Percentiles rank a stretch among this genome's conserved stretches.
Conservation (phyloP, 805 yeast genomes). For the Komagataella populi region DNA sequence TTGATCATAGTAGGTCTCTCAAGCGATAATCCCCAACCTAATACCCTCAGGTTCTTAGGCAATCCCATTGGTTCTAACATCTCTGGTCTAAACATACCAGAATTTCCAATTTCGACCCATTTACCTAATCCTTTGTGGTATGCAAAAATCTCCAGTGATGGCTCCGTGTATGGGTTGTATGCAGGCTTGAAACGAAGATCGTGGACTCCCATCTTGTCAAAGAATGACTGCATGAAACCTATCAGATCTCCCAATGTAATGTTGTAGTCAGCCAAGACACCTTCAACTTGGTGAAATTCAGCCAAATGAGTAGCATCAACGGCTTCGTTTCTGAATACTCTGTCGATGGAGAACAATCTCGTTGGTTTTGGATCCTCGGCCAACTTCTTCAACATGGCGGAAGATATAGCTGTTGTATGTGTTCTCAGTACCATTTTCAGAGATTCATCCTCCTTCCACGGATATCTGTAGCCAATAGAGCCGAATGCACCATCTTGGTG, state of each 20-base stretch:
- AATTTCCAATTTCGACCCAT: conserved; percentile 99
- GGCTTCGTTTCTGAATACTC: conserved; percentile 99
- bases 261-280: conserved; percentile 94
- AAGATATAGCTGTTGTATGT: conserved; percentile 92
- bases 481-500: conserved; percentile 89
- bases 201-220: conserved; percentile 92
- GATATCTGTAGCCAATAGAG: conserved; percentile 95
- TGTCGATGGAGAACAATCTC: conserved; percentile 88
- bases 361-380: conserved; percentile 84
- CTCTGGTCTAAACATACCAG: conserved; percentile 99
- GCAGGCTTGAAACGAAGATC: conserved; percentile 96
- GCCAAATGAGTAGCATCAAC: conserved; percentile 99
- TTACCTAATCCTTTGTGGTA: conserved; percentile 89
- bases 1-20: conserved; percentile 99
- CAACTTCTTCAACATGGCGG: conserved; percentile 73
- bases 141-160: conserved; percentile 93
- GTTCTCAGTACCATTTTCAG: conserved; percentile 89
- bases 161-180: conserved; percentile 98
- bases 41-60: conserved; percentile 84
- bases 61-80: conserved; percentile 98
- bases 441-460: conserved; percentile 90
- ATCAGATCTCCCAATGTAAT: conserved; percentile 91
- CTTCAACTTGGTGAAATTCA: conserved; percentile 98
- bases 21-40: conserved; percentile 94
- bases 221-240: conserved; percentile 97